A percentile compares a stretch with the other conserved stretches of the same genome.
phyloP scores from a whole-genome alignment of 306 rosid genomes.

The Arachis stenosperma region DNA sequence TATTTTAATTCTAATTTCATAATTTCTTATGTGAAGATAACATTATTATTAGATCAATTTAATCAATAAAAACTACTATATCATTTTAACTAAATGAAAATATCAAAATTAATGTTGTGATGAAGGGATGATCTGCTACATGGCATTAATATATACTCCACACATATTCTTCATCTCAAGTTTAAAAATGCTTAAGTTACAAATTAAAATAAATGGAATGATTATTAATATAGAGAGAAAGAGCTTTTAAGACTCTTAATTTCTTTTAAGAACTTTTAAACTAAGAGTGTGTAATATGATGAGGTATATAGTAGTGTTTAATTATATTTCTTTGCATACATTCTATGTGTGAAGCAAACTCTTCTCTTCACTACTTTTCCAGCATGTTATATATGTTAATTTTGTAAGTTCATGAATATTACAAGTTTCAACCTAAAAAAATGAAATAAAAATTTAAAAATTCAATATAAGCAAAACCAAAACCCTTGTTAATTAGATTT shows the following conservation, averaged over 20 bases:
- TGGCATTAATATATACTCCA: no score
- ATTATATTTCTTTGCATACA: no score
- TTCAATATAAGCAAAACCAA: neutral
- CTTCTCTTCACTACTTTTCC: neutral
- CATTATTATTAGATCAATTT: no score
- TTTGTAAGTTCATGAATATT: constrained; percentile 9
- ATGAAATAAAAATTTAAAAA: neutral
- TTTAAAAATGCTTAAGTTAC: neutral
- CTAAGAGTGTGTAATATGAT: neutral
- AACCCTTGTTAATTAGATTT: neutral
- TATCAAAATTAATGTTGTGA: neutral
- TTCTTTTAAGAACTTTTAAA: no score
- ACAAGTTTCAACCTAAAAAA: neutral
- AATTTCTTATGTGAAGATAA: no score
- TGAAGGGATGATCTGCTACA: neutral
- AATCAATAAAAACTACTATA: neutral
- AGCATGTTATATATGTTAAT: neutral
- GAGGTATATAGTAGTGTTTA: neutral
- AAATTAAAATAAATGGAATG: neutral
- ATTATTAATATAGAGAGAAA: neutral
- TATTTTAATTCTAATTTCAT: no score
- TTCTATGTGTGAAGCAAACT: neutral
- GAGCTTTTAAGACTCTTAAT: neutral
- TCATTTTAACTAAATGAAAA: constrained; percentile 8
- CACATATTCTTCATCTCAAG: neutral